Evolutionary conservation across 2,329 filamentous ascomycete species (phyloP).

Genomic region (Chalaropsis ovoidea): DNA sequence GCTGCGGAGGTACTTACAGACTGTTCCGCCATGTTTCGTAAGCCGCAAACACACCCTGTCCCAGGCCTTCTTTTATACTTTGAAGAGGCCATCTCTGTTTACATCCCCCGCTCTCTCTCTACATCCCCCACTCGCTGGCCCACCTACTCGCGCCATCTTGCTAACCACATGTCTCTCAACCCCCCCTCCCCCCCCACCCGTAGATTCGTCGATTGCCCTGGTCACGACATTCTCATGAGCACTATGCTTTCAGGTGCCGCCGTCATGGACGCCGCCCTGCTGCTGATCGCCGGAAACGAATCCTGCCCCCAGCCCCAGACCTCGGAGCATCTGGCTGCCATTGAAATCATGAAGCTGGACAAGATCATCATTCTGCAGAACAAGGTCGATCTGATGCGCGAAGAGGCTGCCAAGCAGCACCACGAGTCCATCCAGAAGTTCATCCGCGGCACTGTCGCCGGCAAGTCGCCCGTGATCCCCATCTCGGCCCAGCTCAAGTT

Average conservation of each 20-base stretch:
- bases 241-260: slow-evolving; percentile 99
- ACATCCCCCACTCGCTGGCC: too few relatives aligned
- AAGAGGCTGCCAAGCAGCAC: slow-evolving; percentile 86
- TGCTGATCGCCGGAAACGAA: slow-evolving; percentile 97
- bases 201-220: slow-evolving; percentile 95
- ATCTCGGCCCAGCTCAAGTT: slow-evolving; percentile 97
- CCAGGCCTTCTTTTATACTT: too few relatives aligned
- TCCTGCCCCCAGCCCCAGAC: slow-evolving; percentile 96
- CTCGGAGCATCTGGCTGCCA: slow-evolving; percentile 94
- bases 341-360: slow-evolving; percentile 99
- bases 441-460: slow-evolving; percentile 92
- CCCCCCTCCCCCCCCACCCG: slow-evolving; percentile 21
- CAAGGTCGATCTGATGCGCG: slow-evolving; percentile 97
- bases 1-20: slow-evolving; percentile 77
- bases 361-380: slow-evolving; percentile 99
- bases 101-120: too few relatives aligned
- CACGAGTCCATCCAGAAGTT: slow-evolving; percentile 98
- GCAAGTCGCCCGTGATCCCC: slow-evolving; percentile 88
- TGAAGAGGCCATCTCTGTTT: too few relatives aligned
- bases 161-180: slow-evolving; percentile 28
- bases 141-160: not conserved
- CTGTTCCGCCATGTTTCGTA: slow-evolving; percentile 86
- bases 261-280: slow-evolving; percentile 96
- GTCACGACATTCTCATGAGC: slow-evolving; percentile 99
- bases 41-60: slow-evolving; percentile 35